Percentiles rank a stretch among this genome's conserved stretches.
Evolutionary conservation across 192 early-diverging fungal species (phyloP).

Genomic region (Entomortierella beljakovae): DNA sequence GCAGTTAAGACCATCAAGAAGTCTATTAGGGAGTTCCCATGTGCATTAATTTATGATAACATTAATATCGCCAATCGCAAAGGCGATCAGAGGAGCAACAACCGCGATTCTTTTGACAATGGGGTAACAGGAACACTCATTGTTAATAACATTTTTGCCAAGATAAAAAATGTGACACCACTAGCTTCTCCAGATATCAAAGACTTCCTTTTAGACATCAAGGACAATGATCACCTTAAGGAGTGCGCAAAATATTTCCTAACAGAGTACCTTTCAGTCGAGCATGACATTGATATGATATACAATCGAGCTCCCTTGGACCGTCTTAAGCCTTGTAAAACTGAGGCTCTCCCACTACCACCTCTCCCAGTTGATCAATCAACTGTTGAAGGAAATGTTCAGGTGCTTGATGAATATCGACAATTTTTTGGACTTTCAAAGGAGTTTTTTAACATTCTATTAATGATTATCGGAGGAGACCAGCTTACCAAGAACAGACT

Average conservation of each 20-base stretch:
- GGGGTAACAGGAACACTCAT: conserved; percentile 8
- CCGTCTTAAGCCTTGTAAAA: no score
- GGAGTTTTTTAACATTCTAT: background rate
- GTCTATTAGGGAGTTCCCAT: no score
- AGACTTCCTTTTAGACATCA: background rate
- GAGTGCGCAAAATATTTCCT: no score
- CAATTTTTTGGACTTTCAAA: background rate
- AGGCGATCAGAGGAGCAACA: background rate
- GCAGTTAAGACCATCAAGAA: no score
- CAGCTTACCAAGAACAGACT: background rate
- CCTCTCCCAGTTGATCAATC: conserved; percentile 15
- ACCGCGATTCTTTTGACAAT: conserved; percentile 2
- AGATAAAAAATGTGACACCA: background rate
- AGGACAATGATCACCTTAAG: no score
- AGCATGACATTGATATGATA: no score
- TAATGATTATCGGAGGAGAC: conserved; percentile 20
- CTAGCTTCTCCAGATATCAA: background rate
- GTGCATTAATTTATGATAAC: no score
- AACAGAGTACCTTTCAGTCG: no score
- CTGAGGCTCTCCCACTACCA: no score
- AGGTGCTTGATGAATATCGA: background rate
- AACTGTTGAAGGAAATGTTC: conserved; percentile 1
- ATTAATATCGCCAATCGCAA: no score
- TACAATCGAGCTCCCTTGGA: no score
- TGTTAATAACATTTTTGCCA: background rate